phyloP scores from a whole-genome alignment of 129 eudicot genomes.

The Artemisia annua region DNA sequence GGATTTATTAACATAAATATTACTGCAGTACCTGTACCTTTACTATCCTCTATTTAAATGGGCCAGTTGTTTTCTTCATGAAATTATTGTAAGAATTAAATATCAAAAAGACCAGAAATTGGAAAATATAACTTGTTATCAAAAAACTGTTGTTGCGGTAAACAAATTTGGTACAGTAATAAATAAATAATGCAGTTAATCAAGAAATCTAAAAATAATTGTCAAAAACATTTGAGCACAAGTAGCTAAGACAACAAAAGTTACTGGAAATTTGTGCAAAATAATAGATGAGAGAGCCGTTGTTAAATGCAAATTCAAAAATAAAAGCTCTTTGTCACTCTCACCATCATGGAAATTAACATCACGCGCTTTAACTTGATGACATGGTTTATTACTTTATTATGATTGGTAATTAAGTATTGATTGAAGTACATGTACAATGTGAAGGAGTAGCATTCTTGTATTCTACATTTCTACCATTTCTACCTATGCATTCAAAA shows the following conservation, averaged over 20 bases:
- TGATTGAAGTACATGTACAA: background rate
- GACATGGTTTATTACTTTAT: background rate
- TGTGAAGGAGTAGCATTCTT: background rate
- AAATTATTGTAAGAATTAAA: too few relatives aligned
- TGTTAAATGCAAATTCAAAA: conserved; percentile 30
- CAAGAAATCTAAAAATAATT: background rate
- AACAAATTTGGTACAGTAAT: too few relatives aligned
- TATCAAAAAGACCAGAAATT: too few relatives aligned
- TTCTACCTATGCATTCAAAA: too few relatives aligned
- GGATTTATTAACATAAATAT: too few relatives aligned
- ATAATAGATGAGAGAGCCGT: conserved; percentile 21
- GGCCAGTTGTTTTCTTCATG: too few relatives aligned
- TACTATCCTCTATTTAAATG: too few relatives aligned
- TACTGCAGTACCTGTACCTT: too few relatives aligned
- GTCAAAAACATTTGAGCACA: conserved; percentile 5
- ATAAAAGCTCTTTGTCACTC: conserved; percentile 4
- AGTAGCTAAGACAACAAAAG: background rate
- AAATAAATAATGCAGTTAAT: background rate
- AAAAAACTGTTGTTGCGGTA: too few relatives aligned
- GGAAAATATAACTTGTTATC: too few relatives aligned
- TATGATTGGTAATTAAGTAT: background rate
- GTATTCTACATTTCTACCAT: too few relatives aligned
- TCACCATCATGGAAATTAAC: background rate
- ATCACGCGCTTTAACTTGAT: conserved; percentile 8
- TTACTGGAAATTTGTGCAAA: conserved; percentile 10